These are phyloP conservation scores for Omphalotus guepiniiformis DNA, from an alignment of 768 basidiomycete species.

Conservation along the genomic window DNA sequence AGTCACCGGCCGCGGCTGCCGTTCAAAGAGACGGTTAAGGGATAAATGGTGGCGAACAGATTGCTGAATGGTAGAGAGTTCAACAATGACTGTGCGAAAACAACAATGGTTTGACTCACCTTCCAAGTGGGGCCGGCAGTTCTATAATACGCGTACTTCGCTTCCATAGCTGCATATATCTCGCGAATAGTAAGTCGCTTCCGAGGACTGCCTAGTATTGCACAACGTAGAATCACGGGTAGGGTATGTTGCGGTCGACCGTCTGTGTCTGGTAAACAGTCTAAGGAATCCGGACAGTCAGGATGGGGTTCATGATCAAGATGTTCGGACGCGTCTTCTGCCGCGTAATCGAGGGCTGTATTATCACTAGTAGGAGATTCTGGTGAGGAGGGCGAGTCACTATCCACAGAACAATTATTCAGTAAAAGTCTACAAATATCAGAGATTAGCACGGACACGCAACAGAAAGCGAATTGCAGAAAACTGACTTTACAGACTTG, in stretches of 20 bases:
- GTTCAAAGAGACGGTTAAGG: conserved; percentile 76
- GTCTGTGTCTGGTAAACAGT: conserved; percentile 74
- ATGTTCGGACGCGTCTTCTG: conserved; percentile 22
- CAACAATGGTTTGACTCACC: conserved; percentile 38
- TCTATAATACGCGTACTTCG: conserved; percentile 78
- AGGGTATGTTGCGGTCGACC: conserved; percentile 81
- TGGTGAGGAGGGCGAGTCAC: conserved; percentile 31
- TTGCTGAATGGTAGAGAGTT: conserved; percentile 47
- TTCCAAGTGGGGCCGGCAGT: conserved; percentile 84
- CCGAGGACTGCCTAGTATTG: conserved; percentile 73
- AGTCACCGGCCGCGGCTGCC: conserved; percentile 76
- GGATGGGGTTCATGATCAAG: conserved; percentile 60
- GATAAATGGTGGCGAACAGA: conserved; percentile 85
- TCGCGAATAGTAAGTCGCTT: conserved; percentile 79
- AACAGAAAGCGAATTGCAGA: not conserved
- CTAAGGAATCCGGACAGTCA: conserved; percentile 73
- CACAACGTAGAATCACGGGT: conserved; percentile 80
- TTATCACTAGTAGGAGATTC: conserved; percentile 29
- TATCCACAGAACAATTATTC: conserved; percentile 13
- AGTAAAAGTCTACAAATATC: conserved; percentile 23
- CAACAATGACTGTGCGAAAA: not conserved
- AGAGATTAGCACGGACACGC: not conserved
- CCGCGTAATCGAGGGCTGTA: conserved; percentile 20
- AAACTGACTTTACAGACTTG: conserved; percentile 38
- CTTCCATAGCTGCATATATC: conserved; percentile 85